Conservation (phyloP, 106 monocot genomes). For the Iris macrosiphon region DNA sequence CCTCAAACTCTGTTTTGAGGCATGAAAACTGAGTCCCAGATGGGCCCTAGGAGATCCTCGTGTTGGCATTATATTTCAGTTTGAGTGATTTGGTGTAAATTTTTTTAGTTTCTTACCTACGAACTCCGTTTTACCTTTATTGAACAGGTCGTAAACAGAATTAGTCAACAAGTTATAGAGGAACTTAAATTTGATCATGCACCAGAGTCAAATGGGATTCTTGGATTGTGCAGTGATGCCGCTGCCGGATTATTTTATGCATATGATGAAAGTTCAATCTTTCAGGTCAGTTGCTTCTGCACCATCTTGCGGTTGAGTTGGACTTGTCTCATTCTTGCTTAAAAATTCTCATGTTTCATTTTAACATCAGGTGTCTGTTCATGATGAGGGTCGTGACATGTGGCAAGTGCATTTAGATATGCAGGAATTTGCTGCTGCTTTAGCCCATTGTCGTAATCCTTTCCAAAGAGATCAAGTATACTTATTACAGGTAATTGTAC, state of each 20-base stretch:
- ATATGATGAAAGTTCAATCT: slow-evolving; percentile 94
- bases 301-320: neutral
- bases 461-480: slow-evolving; percentile 92
- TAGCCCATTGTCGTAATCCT: slow-evolving; percentile 85
- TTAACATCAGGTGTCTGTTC: slow-evolving; percentile 62
- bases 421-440: slow-evolving; percentile 79
- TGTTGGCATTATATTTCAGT: neutral
- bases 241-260: slow-evolving; percentile 91
- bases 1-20: too few species aligned
- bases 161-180: slow-evolving; percentile 78
- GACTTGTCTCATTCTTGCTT: neutral
- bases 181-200: slow-evolving; percentile 86
- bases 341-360: neutral
- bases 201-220: slow-evolving; percentile 85
- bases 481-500: slow-evolving; percentile 78
- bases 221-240: slow-evolving; percentile 91
- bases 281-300: slow-evolving; percentile 57
- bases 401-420: slow-evolving; percentile 88
- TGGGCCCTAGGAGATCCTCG: neutral
- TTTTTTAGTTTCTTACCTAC: neutral
- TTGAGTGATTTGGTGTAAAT: neutral
- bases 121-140: neutral
- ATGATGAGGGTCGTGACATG: slow-evolving; percentile 96
- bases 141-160: slow-evolving; percentile 88
- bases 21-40: too few species aligned